Conservation (phyloP, 1,139 yeast genomes). For the Yamadazyma songkhlaensis region DNA sequence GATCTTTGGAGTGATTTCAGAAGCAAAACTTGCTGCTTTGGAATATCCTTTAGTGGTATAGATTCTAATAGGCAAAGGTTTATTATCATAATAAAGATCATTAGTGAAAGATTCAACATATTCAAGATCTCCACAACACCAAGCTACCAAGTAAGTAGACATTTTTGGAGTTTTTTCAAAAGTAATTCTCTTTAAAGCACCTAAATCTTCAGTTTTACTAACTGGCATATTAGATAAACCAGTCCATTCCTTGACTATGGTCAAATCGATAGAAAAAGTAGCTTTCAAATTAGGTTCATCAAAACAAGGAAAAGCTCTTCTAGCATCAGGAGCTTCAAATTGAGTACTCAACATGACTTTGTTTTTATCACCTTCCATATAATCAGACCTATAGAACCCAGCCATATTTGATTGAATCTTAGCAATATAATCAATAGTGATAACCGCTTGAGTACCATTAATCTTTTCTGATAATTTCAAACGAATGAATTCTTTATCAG, state of each 20-base stretch:
- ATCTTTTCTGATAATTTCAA: constrained; percentile 19
- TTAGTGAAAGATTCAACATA: constrained; percentile 55
- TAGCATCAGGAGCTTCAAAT: constrained; percentile 83
- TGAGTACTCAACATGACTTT: constrained; percentile 76
- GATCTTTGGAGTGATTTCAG: constrained; percentile 63
- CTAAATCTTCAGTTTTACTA: constrained; percentile 11
- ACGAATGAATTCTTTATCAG: constrained; percentile 26
- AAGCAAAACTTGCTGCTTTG: constrained; percentile 62
- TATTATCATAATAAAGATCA: constrained; percentile 28
- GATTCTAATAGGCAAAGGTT: constrained; percentile 71
- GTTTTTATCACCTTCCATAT: constrained; percentile 56
- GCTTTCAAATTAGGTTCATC: constrained; percentile 82
- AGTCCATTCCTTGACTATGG: constrained; percentile 55
- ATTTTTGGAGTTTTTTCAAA: constrained; percentile 61
- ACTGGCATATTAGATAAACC: constrained; percentile 77
- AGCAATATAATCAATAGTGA: constrained; percentile 44
- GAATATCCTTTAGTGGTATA: constrained; percentile 71
- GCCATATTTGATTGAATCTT: constrained; percentile 60
- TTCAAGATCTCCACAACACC: constrained; percentile 75
- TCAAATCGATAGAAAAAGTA: constrained; percentile 60
- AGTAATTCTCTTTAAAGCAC: constrained; percentile 20
- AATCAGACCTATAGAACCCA: constrained; percentile 78
- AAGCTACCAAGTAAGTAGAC: constrained; percentile 76
- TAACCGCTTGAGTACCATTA: constrained; percentile 15
- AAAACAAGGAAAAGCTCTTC: constrained; percentile 81